Evolutionary conservation across 768 basidiomycete species (phyloP), one percentile per base, ranked within the genome.

Genomic region (Mycena maculata): DNA sequence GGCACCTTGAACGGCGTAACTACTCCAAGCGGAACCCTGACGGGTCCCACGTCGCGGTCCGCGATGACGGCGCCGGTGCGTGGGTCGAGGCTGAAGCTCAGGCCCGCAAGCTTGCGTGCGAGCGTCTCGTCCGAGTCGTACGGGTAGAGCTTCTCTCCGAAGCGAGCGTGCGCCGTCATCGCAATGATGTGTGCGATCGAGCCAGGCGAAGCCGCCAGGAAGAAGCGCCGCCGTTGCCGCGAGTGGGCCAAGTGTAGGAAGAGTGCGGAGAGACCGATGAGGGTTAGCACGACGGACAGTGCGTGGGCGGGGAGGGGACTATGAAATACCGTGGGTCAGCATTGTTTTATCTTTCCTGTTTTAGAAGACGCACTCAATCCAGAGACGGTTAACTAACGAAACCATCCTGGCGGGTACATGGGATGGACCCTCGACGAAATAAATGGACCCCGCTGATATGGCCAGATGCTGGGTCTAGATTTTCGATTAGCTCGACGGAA

Each of bases 41-140:
- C 27, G 4, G 54, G 62, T 2, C 73, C 71, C 22, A 69, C 72
- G 39, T 80, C 76, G 55, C 88, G 84, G 57, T 88, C 86, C 0
- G 86, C 87, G 18, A 90, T 74, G 45, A 91, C 86, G 1, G 88
- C 89, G 42, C 90, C 90, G 1, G 89, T 90, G 33, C 84, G 78
- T 56, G 72, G 75, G 73, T 91, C 90, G 44, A 90, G 67, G 53
- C 82, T 71, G 77, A 91, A 91, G 28, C 74, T 76, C 48, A 90
- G 69, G 0, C 84, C 86, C 20, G 76, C 74, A 30, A 91, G 77
- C 64, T 86, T 89, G 59, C 76, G 72, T 38, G 80, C 78, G 38
- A 91, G 78, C 2, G 78, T 78, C 30, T 69, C 58, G 54, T 83
- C 81, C 60, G 86, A 76, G 73, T 91, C 89, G 66, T 86, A 88